Base-by-base conservation (phyloP, 371 early-diverging fungal species). In the Mucor circinelloides region DNA sequence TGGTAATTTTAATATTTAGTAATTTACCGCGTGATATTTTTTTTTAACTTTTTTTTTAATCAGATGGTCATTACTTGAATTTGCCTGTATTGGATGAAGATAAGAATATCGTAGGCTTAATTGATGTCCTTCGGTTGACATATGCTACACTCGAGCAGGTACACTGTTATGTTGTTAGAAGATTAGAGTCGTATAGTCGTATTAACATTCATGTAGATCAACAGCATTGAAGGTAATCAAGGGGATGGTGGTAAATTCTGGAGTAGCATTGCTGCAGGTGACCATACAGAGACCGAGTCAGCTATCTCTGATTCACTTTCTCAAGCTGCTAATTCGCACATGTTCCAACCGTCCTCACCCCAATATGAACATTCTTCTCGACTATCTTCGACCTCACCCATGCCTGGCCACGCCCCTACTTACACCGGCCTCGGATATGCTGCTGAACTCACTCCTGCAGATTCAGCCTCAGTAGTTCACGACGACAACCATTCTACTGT, bases 61-160 rank as follows among this genome's bases (percentile, higher is more conserved):
- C 48, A 94, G 97, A 94, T 73, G 94, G 96, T n/a, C 95, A 95
- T 69, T 99, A 95, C 76, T 87, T 98, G 46, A 98, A 99, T 77
- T 81, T 99, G 56, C 99, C 99, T 0, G 96, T 99, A 12, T 88
- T 97, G 40, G 94, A 95, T 52, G 90, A 87, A 15, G 84, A 82
- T 30, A 85, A 82, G 63, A 88, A 87, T 52, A 86, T 94, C 64
- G 80, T 95, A 13, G 98, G 99, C 19, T 79, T 98, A 50, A 94
- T 97, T 10, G 98, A 98, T 75, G 97, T 98, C 7, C 85, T 97
- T 71, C 91, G 91, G 56, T 82, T 98, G 65, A 97, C 97, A 19
- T 93, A 94, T 68, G 90, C 89, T 15, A 91, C 90, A 12, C 77
- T 92, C 68, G 93, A 92, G 74, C 91, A 90, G 80, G 82, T 83